These are phyloP conservation scores for Russula abietina DNA, from an alignment of 768 basidiomycete genomes.

Conservation along the genomic window DNA sequence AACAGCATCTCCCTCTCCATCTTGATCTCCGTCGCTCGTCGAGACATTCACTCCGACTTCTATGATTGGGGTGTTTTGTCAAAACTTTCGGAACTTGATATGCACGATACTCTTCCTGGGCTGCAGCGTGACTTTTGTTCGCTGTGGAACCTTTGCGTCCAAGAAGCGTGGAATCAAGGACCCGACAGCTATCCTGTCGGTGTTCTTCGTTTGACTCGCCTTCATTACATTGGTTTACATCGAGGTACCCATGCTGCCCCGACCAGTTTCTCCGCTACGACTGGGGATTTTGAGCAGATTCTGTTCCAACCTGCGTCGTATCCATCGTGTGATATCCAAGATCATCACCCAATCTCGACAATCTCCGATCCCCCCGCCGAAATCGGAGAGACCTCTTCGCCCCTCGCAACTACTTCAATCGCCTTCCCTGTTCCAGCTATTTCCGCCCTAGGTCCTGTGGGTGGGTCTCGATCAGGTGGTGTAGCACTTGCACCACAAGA, in stretches of 20 bases:
- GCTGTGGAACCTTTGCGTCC: background rate
- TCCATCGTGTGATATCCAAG: background rate
- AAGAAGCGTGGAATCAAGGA: background rate
- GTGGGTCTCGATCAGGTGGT: too few relatives aligned
- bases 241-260: background rate
- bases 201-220: background rate
- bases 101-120: background rate
- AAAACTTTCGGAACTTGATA: background rate
- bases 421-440: too few relatives aligned
- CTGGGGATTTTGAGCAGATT: background rate
- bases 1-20: background rate
- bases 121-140: background rate
- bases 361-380: too few relatives aligned
- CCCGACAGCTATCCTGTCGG: background rate
- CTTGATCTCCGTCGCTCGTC: background rate
- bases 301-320: background rate
- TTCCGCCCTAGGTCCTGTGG: too few relatives aligned
- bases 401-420: too few relatives aligned
- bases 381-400: too few relatives aligned
- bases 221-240: background rate
- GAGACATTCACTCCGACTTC: background rate
- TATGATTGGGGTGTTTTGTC: background rate
- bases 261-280: background rate
- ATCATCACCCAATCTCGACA: too few relatives aligned
- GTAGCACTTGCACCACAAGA: too few relatives aligned